Evolutionary conservation across 192 early-diverging fungal genomes (phyloP).

Genomic region (Umbelopsis isabellina): DNA sequence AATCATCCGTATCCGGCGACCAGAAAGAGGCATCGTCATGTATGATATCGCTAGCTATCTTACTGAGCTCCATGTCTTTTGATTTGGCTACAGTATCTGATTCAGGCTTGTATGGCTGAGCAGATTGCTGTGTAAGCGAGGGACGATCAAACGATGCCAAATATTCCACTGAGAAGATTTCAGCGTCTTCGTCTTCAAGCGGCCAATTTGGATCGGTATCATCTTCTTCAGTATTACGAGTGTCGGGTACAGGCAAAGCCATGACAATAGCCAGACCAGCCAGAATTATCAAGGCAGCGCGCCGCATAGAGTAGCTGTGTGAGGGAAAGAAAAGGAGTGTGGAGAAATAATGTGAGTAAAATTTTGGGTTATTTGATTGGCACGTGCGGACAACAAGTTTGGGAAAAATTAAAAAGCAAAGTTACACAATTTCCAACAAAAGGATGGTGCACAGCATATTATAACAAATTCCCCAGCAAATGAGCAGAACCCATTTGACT

Average conservation of each 20-base stretch:
- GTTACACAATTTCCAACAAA: no score
- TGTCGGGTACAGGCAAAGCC: background rate
- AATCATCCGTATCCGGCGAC: conserved; percentile 1
- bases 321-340: background rate
- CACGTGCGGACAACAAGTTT: no score
- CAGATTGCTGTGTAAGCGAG: background rate
- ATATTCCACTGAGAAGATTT: conserved; percentile 15
- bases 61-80: background rate
- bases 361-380: background rate
- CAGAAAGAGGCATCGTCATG: conserved; percentile 3
- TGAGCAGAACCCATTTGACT: no score
- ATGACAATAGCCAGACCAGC: conserved; percentile 3
- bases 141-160: background rate
- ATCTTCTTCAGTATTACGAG: background rate
- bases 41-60: conserved; percentile 2
- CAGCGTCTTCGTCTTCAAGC: conserved; percentile 6
- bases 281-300: conserved; percentile 5
- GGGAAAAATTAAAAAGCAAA: background rate
- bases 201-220: conserved; percentile 5
- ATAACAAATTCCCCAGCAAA: no score
- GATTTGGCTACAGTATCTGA: background rate
- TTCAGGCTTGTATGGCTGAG: background rate
- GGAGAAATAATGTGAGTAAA: background rate
- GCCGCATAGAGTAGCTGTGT: background rate
- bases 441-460: no score